Base-by-base conservation (phyloP, 495 filamentous ascomycete species). In the Daldinia grandis region DNA sequence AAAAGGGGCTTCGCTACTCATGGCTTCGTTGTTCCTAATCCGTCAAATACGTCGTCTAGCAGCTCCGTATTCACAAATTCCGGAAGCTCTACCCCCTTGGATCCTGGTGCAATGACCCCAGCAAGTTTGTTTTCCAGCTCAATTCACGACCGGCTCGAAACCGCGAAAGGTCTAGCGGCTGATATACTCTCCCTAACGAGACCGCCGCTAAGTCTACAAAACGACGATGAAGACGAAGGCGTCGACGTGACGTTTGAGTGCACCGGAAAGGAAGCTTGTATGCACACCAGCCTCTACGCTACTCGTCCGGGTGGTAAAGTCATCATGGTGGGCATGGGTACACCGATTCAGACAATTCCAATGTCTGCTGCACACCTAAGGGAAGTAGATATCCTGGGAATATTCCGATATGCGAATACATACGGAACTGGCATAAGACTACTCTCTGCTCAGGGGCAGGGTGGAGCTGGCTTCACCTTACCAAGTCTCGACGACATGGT, bases 311-410 rank as follows among this genome's bases (percentile, higher is more conserved):
- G 94, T 10, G 93, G 93, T 9, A 89, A 90, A 67, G 84, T 97
- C 38, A 88, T 97, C 70, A 89, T 97, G 80, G 90, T 98, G 21
- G 94, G 94, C 4, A 97, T 97, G 93, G 94, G 94, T n/a, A 92
- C 89, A 4, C 94, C 94, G 0, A 87, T 96, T 44, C 92, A 95
- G 81, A 96, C 92, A 0, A 82, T 97, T 5, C 93, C 93, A 0
- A 85, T 97, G 60, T 93, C 90, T 1, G 91, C 92, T 0, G 94
- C 94, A 14, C 92, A 94, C 38, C 80, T 96, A 57, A 87, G 93
- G 4, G 94, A 98, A 81, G 90, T 98, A 2, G 94, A 98, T 79
- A 90, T 98, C 35, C 83, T 95, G 2, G 94, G 94, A n/a, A 90
- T 95, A 30, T 98, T 98, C 76, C 85, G 94, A 38, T 98, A 98